phyloP scores from a whole-genome alignment of 495 filamentous ascomycete species.

The Pseudoneurospora amorphoporcata region DNA sequence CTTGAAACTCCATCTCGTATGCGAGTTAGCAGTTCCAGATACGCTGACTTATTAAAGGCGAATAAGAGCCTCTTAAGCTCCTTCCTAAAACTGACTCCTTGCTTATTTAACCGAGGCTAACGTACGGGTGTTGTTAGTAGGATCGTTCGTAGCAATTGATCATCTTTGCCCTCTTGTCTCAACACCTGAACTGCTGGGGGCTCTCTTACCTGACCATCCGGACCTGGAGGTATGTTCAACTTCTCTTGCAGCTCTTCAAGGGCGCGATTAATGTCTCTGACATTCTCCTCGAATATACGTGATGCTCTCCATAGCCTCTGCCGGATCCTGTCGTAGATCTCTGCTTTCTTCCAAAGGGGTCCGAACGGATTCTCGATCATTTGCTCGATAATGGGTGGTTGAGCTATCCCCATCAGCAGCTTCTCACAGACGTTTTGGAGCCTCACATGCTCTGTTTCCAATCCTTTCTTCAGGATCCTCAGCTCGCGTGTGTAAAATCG shows the following conservation, averaged over 20 bases:
- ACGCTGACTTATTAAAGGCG: slow-evolving; percentile 15
- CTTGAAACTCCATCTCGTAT: slow-evolving; percentile 23
- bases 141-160: too few species aligned
- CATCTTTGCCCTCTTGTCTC: too few species aligned
- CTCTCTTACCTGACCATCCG: slow-evolving; percentile 7
- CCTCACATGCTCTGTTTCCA: slow-evolving; percentile 23
- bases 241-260: slow-evolving; percentile 13
- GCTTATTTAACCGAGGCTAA: not conserved
- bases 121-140: not conserved
- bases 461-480: slow-evolving; percentile 16
- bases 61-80: slow-evolving; percentile 23
- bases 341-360: slow-evolving; percentile 7
- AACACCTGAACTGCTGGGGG: not conserved
- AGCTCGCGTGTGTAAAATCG: slow-evolving; percentile 20
- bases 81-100: not conserved
- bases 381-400: slow-evolving; percentile 9
- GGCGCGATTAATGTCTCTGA: slow-evolving; percentile 11
- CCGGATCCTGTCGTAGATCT: slow-evolving; percentile 9
- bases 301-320: slow-evolving; percentile 10
- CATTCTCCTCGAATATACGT: slow-evolving; percentile 9
- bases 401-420: slow-evolving; percentile 18
- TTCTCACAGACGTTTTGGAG: slow-evolving; percentile 27
- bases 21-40: slow-evolving; percentile 19
- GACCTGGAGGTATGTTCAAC: slow-evolving; percentile 9
- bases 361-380: slow-evolving; percentile 22